phyloP scores from a whole-genome alignment of 768 basidiomycete species.

The Leccinum rimulosum region DNA sequence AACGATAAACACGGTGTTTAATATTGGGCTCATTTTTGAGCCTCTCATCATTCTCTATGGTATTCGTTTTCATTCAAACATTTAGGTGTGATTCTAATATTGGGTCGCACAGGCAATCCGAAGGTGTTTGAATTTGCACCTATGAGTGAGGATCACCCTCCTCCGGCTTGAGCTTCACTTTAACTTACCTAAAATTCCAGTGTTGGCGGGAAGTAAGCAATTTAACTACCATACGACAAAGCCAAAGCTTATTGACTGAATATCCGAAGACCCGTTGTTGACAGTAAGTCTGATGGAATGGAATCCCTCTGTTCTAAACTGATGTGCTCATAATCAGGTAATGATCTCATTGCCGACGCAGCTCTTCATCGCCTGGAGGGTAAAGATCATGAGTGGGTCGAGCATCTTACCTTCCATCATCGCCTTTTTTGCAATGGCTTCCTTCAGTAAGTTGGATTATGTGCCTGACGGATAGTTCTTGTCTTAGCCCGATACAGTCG shows the following conservation, averaged over 20 bases:
- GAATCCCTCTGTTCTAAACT: not conserved
- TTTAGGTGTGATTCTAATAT: slow-evolving; percentile 5
- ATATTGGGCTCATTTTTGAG: slow-evolving; percentile 44
- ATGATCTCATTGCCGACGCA: slow-evolving; percentile 45
- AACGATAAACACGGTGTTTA: slow-evolving; percentile 45
- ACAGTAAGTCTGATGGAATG: slow-evolving; percentile 33
- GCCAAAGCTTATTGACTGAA: not conserved
- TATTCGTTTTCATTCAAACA: slow-evolving; percentile 8
- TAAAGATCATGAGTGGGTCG: slow-evolving; percentile 35
- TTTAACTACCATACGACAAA: not conserved
- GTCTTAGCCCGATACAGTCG: slow-evolving; percentile 21
- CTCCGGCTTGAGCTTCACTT: slow-evolving; percentile 19
- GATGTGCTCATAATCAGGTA: slow-evolving; percentile 30
- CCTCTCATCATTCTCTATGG: slow-evolving; percentile 48
- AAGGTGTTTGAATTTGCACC: not conserved
- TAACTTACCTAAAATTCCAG: slow-evolving; percentile 7
- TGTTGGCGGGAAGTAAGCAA: slow-evolving; percentile 12
- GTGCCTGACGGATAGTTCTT: too few species aligned
- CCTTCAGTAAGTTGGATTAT: slow-evolving; percentile 9
- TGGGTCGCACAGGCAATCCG: slow-evolving; percentile 26
- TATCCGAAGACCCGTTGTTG: slow-evolving; percentile 40
- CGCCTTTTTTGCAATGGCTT: slow-evolving; percentile 1
- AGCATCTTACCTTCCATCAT: slow-evolving; percentile 27
- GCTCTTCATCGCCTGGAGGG: slow-evolving; percentile 46
- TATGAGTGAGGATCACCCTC: slow-evolving; percentile 1